Conservation (phyloP, 305 asterid species). For the Solanum chacoense region DNA sequence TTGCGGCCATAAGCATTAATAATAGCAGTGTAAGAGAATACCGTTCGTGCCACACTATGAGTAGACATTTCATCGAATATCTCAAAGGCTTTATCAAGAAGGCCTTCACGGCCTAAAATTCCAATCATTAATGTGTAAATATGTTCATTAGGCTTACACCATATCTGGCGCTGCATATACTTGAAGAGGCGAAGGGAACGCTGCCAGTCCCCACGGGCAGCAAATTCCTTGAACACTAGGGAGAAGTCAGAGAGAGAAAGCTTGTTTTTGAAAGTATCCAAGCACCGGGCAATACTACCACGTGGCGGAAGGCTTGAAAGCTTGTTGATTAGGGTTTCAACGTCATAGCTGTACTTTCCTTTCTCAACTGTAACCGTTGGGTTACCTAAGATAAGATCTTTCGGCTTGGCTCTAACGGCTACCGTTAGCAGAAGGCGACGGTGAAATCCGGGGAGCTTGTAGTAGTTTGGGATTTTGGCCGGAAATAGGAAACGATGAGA, state of each 20-base stretch:
- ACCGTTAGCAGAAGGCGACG: slow-evolving; percentile 29
- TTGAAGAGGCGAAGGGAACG: slow-evolving; percentile 86
- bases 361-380: slow-evolving; percentile 87
- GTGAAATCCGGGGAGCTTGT: slow-evolving; percentile 6
- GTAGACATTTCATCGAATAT: slow-evolving; percentile 76
- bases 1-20: slow-evolving; percentile 88
- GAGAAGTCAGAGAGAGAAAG: slow-evolving; percentile 76
- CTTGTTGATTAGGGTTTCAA: slow-evolving; percentile 90
- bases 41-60: slow-evolving; percentile 56
- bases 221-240: slow-evolving; percentile 72
- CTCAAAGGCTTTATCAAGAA: slow-evolving; percentile 76
- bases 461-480: slow-evolving; percentile 19
- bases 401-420: slow-evolving; percentile 40
- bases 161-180: slow-evolving; percentile 91
- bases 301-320: slow-evolving; percentile 97
- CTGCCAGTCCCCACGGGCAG: slow-evolving; percentile 91
- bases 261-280: slow-evolving; percentile 83
- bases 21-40: slow-evolving; percentile 69
- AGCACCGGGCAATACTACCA: slow-evolving; percentile 94
- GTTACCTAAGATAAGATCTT: slow-evolving; percentile 71
- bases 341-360: slow-evolving; percentile 90
- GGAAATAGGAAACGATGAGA: slow-evolving; percentile 28
- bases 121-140: slow-evolving; percentile 66
- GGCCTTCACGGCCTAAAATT: slow-evolving; percentile 77
- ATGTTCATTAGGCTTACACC: slow-evolving; percentile 96